Evolutionary conservation across 805 yeast genomes (phyloP), one percentile per base, ranked within the genome.

Genomic region (Metschnikowia shivogae): DNA sequence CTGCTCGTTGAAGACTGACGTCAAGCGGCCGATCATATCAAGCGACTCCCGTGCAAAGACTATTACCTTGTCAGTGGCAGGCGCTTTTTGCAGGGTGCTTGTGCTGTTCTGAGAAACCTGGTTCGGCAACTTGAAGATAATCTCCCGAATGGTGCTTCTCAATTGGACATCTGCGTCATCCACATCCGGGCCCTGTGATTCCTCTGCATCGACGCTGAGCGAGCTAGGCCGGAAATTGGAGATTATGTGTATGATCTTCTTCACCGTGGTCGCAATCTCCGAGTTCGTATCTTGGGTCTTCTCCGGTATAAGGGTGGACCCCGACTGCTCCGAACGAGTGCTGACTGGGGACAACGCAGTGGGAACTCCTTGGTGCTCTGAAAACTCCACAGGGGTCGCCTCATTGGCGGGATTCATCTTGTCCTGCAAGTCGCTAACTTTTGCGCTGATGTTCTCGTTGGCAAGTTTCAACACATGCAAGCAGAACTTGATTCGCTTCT

Each of bases 211-310:
- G 17, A 36, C 45, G 22, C 34, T 43, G 36, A 68, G 55, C 1
- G 70, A 55, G n/a, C 68, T 62, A 6, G 73, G 73, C 36, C 61
- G 86, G 54, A 88, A 87, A 51, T 86, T 86, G 3, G 97, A 87
- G 9, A 93, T 86, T 32, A 92, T 80, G 34, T 82, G 80, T 30
- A 90, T 89, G 38, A 89, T 89, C 60, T 89, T 92, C 61, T 88
- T 87, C 22, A 93, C 90, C 0, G 97, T 93, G 0, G 86, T 78
- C 7, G 90, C 83, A 30, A 92, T 88, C 54, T 92, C 99, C 53
- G 82, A 78, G 51, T 87, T 85, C 30, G 90, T 75, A 36, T 80
- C 63, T 44, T 64, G 67, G 1, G 65, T 59, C 19, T 54, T 51
- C 33, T 58, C 57, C 24, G 57, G 54, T 8, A 42, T 40, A 5